Conservation (phyloP, 2,329 filamentous ascomycete species). For the Cryoendolithus antarcticus region DNA sequence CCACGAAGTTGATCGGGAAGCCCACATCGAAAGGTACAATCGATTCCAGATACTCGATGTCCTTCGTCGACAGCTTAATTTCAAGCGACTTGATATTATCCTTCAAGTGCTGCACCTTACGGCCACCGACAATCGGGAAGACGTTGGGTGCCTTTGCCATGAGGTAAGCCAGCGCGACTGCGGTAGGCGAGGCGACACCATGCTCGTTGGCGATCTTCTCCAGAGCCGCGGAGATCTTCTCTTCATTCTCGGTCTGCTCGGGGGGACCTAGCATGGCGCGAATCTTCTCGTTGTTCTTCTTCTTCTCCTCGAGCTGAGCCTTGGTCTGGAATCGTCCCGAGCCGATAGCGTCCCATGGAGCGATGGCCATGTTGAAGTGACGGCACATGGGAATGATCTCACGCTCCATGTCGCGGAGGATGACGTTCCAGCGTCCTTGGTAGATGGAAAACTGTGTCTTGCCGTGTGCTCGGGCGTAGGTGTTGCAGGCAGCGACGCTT, state of each 20-base stretch:
- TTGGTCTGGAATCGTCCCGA: conserved; percentile 30
- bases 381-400: conserved; percentile 38
- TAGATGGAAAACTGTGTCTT: conserved; percentile 58
- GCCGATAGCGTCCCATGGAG: conserved; percentile 42
- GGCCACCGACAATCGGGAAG: conserved; percentile 60
- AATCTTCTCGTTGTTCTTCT: conserved; percentile 24
- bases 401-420: conserved; percentile 45
- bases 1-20: conserved; percentile 52
- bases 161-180: conserved; percentile 53
- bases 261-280: conserved; percentile 13
- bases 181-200: conserved; percentile 26
- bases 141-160: conserved; percentile 60
- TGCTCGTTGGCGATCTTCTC: conserved; percentile 47
- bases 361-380: conserved; percentile 46
- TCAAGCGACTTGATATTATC: conserved; percentile 57
- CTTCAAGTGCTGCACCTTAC: conserved; percentile 57
- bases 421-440: conserved; percentile 51
- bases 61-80: conserved; percentile 45
- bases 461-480: conserved; percentile 55
- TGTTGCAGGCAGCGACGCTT: conserved; percentile 10
- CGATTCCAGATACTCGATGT: conserved; percentile 54
- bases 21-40: conserved; percentile 51
- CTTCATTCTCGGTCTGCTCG: conserved; percentile 33
- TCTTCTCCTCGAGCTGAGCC: conserved; percentile 34
- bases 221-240: conserved; percentile 43